phyloP scores from a whole-genome alignment of 2,329 filamentous ascomycete genomes.

The Macrophomina pseudophaseolina region DNA sequence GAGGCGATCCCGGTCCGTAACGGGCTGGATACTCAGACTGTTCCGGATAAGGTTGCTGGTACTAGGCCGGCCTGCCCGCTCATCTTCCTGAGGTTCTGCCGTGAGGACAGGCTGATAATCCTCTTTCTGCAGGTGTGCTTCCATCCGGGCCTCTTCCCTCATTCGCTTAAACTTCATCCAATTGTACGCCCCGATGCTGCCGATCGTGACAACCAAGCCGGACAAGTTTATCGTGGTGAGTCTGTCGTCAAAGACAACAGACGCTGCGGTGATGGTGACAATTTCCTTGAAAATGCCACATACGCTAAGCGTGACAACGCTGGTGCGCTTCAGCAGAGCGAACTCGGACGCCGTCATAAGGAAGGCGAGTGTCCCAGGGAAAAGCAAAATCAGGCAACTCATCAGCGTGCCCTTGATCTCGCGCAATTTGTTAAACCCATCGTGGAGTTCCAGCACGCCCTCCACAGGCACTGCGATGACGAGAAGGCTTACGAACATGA shows the following conservation, averaged over 20 bases:
- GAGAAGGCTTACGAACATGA: slow-evolving; percentile 89
- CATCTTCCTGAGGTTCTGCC: slow-evolving; percentile 37
- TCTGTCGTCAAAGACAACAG: slow-evolving; percentile 84
- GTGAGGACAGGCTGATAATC: slow-evolving; percentile 45
- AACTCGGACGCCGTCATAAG: slow-evolving; percentile 97
- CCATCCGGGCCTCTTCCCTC: slow-evolving; percentile 71
- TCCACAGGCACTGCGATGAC: slow-evolving; percentile 85
- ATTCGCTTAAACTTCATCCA: slow-evolving; percentile 93
- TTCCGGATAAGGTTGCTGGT: slow-evolving; percentile 42
- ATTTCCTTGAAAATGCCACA: slow-evolving; percentile 99
- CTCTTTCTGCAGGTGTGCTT: slow-evolving; percentile 49
- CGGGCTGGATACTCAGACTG: slow-evolving; percentile 45
- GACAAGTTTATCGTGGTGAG: slow-evolving; percentile 87
- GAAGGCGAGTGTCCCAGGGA: slow-evolving; percentile 90
- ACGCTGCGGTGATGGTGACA: slow-evolving; percentile 88
- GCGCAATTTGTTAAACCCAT: slow-evolving; percentile 68
- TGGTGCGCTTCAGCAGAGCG: slow-evolving; percentile 90
- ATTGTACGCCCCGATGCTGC: slow-evolving; percentile 88
- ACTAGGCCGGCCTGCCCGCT: slow-evolving; percentile 31
- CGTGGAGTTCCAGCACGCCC: slow-evolving; percentile 70
- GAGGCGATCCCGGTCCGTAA: slow-evolving; percentile 31
- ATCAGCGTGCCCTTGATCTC: slow-evolving; percentile 70
- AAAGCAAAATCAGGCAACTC: slow-evolving; percentile 77
- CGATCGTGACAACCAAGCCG: slow-evolving; percentile 85
- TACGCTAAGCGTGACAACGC: slow-evolving; percentile 93